Conservation (phyloP, 23 red algal genomes). For the Gracilaria vermiculophylla region DNA sequence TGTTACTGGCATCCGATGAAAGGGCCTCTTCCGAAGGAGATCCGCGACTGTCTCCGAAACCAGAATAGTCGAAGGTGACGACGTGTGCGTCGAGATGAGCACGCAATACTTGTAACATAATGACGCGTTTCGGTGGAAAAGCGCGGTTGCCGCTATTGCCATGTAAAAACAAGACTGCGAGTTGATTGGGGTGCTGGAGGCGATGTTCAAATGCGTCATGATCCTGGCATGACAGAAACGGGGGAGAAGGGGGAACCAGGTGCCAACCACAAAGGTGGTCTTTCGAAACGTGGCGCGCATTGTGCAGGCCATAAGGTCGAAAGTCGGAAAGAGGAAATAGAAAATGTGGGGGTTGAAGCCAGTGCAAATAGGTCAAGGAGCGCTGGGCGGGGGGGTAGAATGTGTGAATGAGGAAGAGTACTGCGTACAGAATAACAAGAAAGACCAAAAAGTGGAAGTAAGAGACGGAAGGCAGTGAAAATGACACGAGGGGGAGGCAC, state of each 20-base stretch:
- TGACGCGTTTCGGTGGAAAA: conserved; percentile 57
- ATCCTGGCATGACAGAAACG: conserved; percentile 10
- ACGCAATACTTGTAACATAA: conserved; percentile 30
- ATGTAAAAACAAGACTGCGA: conserved; percentile 61
- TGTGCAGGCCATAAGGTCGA: conserved; percentile 28
- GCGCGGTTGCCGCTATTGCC: conserved; percentile 66
- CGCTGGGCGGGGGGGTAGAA: conserved; percentile 23
- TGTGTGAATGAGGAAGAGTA: conserved; percentile 18
- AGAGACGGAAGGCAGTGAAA: neutral
- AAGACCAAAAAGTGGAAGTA: neutral
- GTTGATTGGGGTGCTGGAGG: conserved; percentile 28
- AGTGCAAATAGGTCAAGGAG: conserved; percentile 45
- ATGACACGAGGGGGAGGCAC: neutral
- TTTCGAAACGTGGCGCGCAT: conserved; percentile 20
- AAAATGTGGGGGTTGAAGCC: conserved; percentile 30
- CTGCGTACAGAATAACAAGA: neutral
- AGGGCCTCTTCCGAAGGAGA: conserved; percentile 31
- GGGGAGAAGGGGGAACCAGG: conserved; percentile 49
- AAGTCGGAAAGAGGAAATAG: conserved; percentile 48
- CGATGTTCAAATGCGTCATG: conserved; percentile 50
- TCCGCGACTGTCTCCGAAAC: conserved; percentile 54
- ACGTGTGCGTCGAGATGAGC: conserved; percentile 64
- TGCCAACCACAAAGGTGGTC: conserved; percentile 68
- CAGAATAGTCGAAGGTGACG: conserved; percentile 70
- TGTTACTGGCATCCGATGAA: conserved; percentile 20